Evolutionary conservation across 2,329 filamentous ascomycete genomes (phyloP), one percentile per base, ranked within the genome.

Genomic region (Colletotrichum sp.): DNA sequence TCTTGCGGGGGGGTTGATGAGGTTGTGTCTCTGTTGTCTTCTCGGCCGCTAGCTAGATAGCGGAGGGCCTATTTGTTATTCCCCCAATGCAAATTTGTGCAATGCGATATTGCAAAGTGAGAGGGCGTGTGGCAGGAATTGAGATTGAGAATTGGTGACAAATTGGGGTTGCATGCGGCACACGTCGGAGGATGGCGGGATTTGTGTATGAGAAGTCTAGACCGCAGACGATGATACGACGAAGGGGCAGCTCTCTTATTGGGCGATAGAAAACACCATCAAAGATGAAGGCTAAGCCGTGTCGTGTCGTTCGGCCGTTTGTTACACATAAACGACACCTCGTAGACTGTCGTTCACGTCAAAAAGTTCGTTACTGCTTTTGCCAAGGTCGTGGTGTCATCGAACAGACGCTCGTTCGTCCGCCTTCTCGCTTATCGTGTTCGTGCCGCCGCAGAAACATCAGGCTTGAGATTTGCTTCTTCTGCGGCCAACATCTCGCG

Each of bases 391-490:
- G 63, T 66, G 26, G 24, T 73, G 64, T 74, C 67, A 74, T 74
- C 67, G 67, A 71, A 74, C 67, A 74, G 71, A 74, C 48, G 7
- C 48, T 28, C n/a, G 43, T 52, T 52, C 43, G 43, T 52, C 2
- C 18, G 10, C n/a, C 38, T 1, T 18, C 48, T 71, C 67, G 67
- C 59, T 65, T 65, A 71, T 74, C 59, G 68, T 52, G 26, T 26
- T 18, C 32, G 7, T 32, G 67, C 34, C 43, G n/a, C n/a, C 28
- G 52, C 64, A 67, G 67, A 26, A 30, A 63, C 64, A 67, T 67
- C 64, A 56, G 64, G 16, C 68, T 71, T 48, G 58, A 69, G 70
- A 69, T 69, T 56, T 73, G 55, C 64, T 69, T 69, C 68, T 58
- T 52, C 43, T 52, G n/a, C 10, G n/a, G 43, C 6, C 10, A 21